Percentiles rank a stretch among this genome's conserved stretches.
Evolutionary conservation across 257 asterid species (phyloP).

Genomic region (Solanum dulcamara): DNA sequence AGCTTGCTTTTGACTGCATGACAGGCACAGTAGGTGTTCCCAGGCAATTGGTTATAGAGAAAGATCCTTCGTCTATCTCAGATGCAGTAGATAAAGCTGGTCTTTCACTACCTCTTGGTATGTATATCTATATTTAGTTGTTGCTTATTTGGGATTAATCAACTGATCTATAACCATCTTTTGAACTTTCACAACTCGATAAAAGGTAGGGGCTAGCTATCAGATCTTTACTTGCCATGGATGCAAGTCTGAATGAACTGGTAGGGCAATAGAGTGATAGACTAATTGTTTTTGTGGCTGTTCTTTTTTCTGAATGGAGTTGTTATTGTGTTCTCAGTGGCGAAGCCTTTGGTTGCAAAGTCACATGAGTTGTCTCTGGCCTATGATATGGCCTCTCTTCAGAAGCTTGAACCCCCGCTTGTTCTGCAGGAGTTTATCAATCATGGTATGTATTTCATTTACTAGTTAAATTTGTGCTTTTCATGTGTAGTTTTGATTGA

Average conservation of each 20-base stretch:
- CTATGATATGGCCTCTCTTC: slow-evolving; percentile 58
- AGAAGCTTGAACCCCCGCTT: slow-evolving; percentile 70
- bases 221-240: background rate
- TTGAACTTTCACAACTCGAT: background rate
- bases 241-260: background rate
- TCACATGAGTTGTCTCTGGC: slow-evolving; percentile 80
- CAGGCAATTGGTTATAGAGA: slow-evolving; percentile 60
- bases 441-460: slow-evolving; percentile 46
- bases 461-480: background rate
- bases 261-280: background rate
- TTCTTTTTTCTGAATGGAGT: background rate
- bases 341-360: slow-evolving; percentile 72
- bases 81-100: slow-evolving; percentile 68
- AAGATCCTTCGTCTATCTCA: slow-evolving; percentile 43
- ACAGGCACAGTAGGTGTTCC: slow-evolving; percentile 68
- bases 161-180: background rate
- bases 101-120: slow-evolving; percentile 68
- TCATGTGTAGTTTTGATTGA: background rate
- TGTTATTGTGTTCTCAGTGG: slow-evolving; percentile 35
- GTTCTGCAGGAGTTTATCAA: slow-evolving; percentile 87
- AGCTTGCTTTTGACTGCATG: background rate
- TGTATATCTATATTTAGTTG: background rate
- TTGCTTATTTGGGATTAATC: background rate
- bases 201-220: background rate
- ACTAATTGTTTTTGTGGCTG: background rate